Base-by-base conservation (phyloP, 768 basidiomycete genomes). In the Mycena floridula region DNA sequence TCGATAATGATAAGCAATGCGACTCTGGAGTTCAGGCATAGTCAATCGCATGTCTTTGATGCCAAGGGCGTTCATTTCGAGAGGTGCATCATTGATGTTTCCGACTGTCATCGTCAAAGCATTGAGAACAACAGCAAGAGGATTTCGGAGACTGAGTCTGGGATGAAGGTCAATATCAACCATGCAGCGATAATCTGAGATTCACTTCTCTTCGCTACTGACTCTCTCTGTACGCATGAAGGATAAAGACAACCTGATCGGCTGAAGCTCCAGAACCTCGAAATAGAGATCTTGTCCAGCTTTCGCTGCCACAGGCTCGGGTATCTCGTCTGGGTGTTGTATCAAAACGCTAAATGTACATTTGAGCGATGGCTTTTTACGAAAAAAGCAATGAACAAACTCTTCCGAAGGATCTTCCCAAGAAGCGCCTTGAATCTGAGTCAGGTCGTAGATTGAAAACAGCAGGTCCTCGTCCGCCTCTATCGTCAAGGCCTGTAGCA, bases 391-490 rank as follows among this genome's bases (percentile, higher is more conserved):
- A 18, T 21, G 37, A 2, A 62, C 82, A 59, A 57, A 94, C 92
- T 94, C 87, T 50, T 81, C 73, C 26, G 76, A 58, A 7, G 75
- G 79, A 37, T 82, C 78, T 56, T 91, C 86, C 89, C 95, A 97
- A 0, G 89, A 85, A 5, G 81, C 78, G n/a, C 89, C 93, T 53
- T 87, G 82, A 57, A 97, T 83, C 56, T 95, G 89, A 1, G 85
- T 82, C 48, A 99, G 79, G 54, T 99, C 95, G 55, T 93, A 85
- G 8, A 98, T 63, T 1, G 94, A 81, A 55, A 92, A 97, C 28
- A 98, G 62, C 50, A 99, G 82, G 63, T 98, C 96, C 64, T 99
- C 96, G 58, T 99, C 96, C n/a, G 89, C 78, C 57, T 97, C 93
- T 13, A 99, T 81, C 0, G 92, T 96, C 62, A 98, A 69, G 2